Evolutionary conservation across 192 early-diverging fungal species (phyloP), one percentile per base, ranked within the genome.

Genomic region (Coemansia sp.): DNA sequence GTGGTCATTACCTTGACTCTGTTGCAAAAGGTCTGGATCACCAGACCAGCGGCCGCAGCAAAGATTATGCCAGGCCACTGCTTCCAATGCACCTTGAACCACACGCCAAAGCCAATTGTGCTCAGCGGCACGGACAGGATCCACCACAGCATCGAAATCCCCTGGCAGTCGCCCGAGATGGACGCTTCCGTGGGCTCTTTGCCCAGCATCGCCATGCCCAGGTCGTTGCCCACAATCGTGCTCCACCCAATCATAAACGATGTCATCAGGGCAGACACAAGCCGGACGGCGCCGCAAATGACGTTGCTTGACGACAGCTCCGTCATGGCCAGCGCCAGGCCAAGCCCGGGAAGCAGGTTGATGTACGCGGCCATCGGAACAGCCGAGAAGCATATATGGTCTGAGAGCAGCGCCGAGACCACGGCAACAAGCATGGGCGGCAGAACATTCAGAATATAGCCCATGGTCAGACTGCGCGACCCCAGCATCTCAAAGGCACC

Each of bases 241-340:
- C 85, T 82, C 56, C 80, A 87, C 7, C 80, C 87, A 12, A 86
- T 56, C 49, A 84, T 76, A 55, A 88, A 73, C 6, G 88, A 84
- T 9, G 81, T 82, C 67, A 91, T 86, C 1, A 89, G 64, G 2
- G 87, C 81, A 23, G 83, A 76, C 27, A 90, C 76, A 54, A 91
- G 61, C 10, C 86, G 75, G 3, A 94, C 85, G 0, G 83, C 79
- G 12, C 91, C 91, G 27, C 84, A 87, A 22, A 92, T 79, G 42
- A 91, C 67, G 51, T 94, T 94, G 34, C 85, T 78, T 1, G 88
- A 85, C 0, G 85, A 77, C 17, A 94, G 54, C 55, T 94, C 91
- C 65, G 89, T 80, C 57, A 94, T 83, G 11, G 83, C 56, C 44
- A 83, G 63, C 0, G 89, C 91, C 27, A 94, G 57, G 3, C 80